phyloP scores from a whole-genome alignment of 495 filamentous ascomycete species.

The Aspergillus asperescens region DNA sequence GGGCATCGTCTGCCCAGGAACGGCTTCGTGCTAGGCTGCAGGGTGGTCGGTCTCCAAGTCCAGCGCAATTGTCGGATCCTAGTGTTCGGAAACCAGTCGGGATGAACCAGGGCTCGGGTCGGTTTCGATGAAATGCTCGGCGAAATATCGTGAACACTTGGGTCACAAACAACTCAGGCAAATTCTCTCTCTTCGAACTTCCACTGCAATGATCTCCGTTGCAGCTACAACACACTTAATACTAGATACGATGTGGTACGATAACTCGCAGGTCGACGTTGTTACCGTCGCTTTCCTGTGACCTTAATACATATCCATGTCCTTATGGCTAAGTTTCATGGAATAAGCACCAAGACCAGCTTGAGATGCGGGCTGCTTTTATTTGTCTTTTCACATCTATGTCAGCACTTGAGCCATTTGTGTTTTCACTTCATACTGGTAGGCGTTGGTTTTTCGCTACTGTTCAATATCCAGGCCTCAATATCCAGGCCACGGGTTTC shows the following conservation, averaged over 20 bases:
- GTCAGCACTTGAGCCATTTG: background rate
- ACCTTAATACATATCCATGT: background rate
- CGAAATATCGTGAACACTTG: background rate
- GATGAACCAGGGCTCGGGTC: constrained; percentile 12
- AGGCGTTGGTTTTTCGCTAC: background rate
- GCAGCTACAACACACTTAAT: background rate
- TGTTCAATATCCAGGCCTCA: background rate
- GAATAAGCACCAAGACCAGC: background rate
- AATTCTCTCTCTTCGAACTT: background rate
- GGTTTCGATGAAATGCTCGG: constrained; percentile 23
- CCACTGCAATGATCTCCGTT: background rate
- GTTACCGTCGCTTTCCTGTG: background rate
- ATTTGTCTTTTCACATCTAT: background rate
- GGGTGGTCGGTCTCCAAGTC: constrained; percentile 45
- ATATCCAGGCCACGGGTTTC: background rate
- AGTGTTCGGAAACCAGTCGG: constrained; percentile 37
- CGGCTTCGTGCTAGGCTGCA: constrained; percentile 62
- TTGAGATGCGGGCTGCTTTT: background rate
- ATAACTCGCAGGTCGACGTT: background rate
- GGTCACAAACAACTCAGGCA: no score
- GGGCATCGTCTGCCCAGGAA: constrained; percentile 57
- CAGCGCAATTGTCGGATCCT: constrained; percentile 27
- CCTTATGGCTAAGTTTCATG: background rate
- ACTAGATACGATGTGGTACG: background rate
- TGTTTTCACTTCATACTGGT: background rate